Base-by-base conservation (phyloP, 352 stramenopile genomes). In the Aphanomyces cochlioides region DNA sequence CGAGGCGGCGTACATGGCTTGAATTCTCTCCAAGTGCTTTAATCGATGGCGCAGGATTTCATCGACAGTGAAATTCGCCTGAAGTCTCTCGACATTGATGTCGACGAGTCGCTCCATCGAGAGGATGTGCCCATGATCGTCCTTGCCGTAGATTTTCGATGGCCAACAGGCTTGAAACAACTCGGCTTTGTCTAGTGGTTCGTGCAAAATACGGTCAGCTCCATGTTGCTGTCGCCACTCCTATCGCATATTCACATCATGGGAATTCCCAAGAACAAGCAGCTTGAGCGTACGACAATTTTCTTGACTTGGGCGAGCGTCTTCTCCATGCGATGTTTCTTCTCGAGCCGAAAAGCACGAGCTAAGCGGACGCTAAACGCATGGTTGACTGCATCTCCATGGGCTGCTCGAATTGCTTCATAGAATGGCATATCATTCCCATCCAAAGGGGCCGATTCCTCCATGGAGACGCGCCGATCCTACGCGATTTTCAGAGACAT, bases 1-100 rank as follows among this genome's bases (percentile, higher is more conserved):
- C 36, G 17, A 13, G n/a, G 15, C 17, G 28, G 56, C 41, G 39
- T 91, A 91, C 72, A 91, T 82, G 82, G 82, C 89, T 72, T 90
- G 83, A 53, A 92, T 82, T 13, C 80, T 82, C 70, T 94, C 86
- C 82, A 90, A 90, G 66, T 88, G 88, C 74, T 91, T 84, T 56
- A 79, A 78, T 28, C 84, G 82, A 69, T 91, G 80, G 3, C 81
- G 79, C 34, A 92, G 69, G 36, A 92, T 74, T 21, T 83, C 58
- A 21, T 90, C 82, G 12, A 88, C 65, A 19, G 57, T 41, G 57
- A 94, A 91, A 28, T 82, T 76, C 63, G 82, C 80, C 57, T 87
- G 78, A 66, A 90, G 81, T 1, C 76, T 75, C 17, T 91, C 83
- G 7, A 84, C 40, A 36, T 85, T 79, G 64, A 92, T 90, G 28